Evolutionary conservation across 176 grass and related monocot species (phyloP), one percentile per base, ranked within the genome.

Genomic region (Zoysia pacifica): DNA sequence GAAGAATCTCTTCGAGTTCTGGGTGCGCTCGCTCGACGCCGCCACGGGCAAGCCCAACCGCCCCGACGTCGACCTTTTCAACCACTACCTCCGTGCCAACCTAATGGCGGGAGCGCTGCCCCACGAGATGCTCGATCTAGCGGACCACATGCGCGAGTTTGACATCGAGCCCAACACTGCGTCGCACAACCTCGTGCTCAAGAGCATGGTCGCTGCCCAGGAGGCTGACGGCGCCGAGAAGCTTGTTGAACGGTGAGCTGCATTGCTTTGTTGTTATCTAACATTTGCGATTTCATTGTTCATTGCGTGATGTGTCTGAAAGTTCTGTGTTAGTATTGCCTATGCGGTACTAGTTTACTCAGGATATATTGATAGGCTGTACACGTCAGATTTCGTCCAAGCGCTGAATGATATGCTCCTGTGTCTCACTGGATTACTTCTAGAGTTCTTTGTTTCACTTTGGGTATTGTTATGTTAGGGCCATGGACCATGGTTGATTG

Each of bases 141-240:
- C 88, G 16, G 88, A 94, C 12, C 84, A 91, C 86, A 95, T 99
- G 96, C 90, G 84, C 9, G 90, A 91, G 62, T 95, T 94, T 80
- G 80, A 86, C 59, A 68, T 99, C 74, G 56, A 55, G 49, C 93
- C 96, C 38, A 95, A 93, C 81, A 87, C 92, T 0, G 93, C 97
- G 52, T 99, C 97, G 3, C 89, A 90, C 69, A 99, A 96, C 75
- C 88, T 99, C 79, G 90, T 99, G n/a, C 88, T 99, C 82, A 85
- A 81, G 84, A 87, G 75, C 58, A 83, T 87, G 88, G 80, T 90
- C 44, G 2, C 65, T 0, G 80, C 48, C 0, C 65, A 48, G 14
- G 84, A 90, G 78, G 4, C 40, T 11, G 45, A 73, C 4, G 83
- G 87, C 15, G 73, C 78, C 0, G 83, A 85, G 79, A 86, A 73